These are phyloP conservation scores for Russula foetens DNA, from an alignment of 768 basidiomycete species.

Conservation along the genomic window DNA sequence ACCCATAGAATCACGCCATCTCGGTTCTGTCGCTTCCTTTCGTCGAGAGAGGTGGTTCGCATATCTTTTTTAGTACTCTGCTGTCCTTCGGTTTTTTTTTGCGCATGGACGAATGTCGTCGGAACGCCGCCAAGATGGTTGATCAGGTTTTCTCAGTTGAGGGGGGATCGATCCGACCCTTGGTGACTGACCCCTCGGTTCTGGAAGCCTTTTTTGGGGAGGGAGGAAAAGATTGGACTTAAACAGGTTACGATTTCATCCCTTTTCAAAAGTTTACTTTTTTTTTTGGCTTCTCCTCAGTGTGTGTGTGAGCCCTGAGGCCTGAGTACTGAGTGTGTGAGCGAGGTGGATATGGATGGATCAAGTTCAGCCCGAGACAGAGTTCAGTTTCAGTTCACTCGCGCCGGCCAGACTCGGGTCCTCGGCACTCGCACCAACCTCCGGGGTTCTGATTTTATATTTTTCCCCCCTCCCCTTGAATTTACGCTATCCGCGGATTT, in stretches of 20 bases:
- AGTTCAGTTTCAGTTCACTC: neutral
- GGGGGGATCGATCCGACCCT: conserved; percentile 14
- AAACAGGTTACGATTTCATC: neutral
- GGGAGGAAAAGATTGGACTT: neutral
- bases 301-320: too few species aligned
- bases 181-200: too few species aligned
- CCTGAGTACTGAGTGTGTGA: too few species aligned
- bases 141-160: too few species aligned
- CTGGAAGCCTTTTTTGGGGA: neutral
- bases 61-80: neutral
- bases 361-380: too few species aligned
- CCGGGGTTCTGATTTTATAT: conserved; percentile 2
- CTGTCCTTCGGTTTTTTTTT: too few species aligned
- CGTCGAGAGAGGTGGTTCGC: neutral
- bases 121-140: too few species aligned
- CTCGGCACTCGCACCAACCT: conserved; percentile 14
- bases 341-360: too few species aligned
- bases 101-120: too few species aligned
- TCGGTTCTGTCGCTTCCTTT: conserved; percentile 9
- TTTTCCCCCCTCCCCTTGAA: too few species aligned
- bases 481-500: neutral
- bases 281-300: too few species aligned
- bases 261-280: too few species aligned
- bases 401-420: neutral
- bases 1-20: conserved; percentile 1